Evolutionary conservation across 2,329 filamentous ascomycete species (phyloP), one percentile per base, ranked within the genome.

Genomic region (Aureobasidium lini): DNA sequence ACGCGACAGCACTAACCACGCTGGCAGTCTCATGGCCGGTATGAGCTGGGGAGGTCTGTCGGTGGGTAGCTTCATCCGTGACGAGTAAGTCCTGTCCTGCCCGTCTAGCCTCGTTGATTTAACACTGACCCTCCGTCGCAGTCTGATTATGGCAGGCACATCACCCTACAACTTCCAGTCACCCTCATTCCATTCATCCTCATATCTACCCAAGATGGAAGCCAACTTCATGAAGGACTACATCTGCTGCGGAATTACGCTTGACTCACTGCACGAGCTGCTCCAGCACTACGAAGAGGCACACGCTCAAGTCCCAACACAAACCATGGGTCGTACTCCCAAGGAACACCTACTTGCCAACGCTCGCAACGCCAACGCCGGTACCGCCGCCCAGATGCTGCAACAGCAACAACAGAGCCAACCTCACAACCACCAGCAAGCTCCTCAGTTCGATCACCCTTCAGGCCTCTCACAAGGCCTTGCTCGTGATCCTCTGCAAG

Each of bases 151-250:
- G 89, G 85, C 90, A 62, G 92, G 94, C 68, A 96, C 91, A 16
- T 97, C 94, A n/a, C 94, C 94, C 10, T 95, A 93, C 69, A 81
- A 84, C 61, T 85, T 81, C 60, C 84, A 92, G 67, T 95, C 92
- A n/a, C 90, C 94, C 0, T 96, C 93, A 1, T 95, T 90, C 68
- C 93, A 97, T 74, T 97, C 93, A 1, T 95, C 92, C 6, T 97
- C 94, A 57, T 97, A 97, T 71, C 83, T 96, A 1, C 93, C 92
- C 9, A 96, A 96, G 74, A 85, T 96, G 70, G 94, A 99, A 75
- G 93, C 93, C 62, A 94, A 93, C 70, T 99, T 96, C 73, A 95
- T 97, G 90, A 88, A 88, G 74, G 92, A 97, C 76, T 97, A 97
- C 75, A 88, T 88, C 56, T 99, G 94, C 77, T 99, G 94, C 75